Percentiles rank a stretch among this genome's conserved stretches.
Conservation (phyloP, 768 basidiomycete genomes). For the Termitomyces sp. region DNA sequence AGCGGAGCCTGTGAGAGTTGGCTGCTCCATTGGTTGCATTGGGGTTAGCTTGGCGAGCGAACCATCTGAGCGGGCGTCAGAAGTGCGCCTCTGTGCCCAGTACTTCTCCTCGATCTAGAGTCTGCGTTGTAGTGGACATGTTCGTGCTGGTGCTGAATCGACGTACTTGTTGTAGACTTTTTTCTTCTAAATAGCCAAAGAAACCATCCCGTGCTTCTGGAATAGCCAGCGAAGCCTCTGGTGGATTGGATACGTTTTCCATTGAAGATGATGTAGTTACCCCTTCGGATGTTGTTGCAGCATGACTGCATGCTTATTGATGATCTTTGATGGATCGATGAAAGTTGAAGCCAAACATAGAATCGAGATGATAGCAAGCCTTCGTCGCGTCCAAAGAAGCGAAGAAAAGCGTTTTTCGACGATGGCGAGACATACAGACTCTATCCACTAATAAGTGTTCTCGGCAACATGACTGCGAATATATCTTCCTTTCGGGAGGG, state of each 20-base stretch:
- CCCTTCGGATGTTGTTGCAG: too few relatives aligned
- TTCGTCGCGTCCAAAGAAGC: too few relatives aligned
- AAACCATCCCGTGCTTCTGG: slow-evolving; percentile 65
- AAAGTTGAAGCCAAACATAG: too few relatives aligned
- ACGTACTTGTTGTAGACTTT: slow-evolving; percentile 67
- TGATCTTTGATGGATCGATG: too few relatives aligned
- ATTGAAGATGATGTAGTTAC: too few relatives aligned
- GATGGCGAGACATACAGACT: slow-evolving; percentile 5
- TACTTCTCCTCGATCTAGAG: slow-evolving; percentile 70
- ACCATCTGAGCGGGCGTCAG: slow-evolving; percentile 45
- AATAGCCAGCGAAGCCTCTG: slow-evolving; percentile 20
- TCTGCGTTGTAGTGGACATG: neutral
- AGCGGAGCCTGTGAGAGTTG: slow-evolving; percentile 11
- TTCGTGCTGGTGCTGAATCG: neutral
- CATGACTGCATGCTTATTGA: too few relatives aligned
- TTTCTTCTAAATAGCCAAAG: slow-evolving; percentile 79
- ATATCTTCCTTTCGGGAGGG: slow-evolving; percentile 56
- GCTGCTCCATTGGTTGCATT: slow-evolving; percentile 25
- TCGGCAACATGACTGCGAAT: slow-evolving; percentile 59
- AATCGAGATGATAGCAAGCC: too few relatives aligned
- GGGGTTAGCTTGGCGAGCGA: slow-evolving; percentile 32
- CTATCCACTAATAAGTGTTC: neutral
- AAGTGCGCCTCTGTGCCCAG: slow-evolving; percentile 59
- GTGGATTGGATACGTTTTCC: too few relatives aligned
- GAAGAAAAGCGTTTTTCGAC: too few relatives aligned